Base-by-base conservation (phyloP, 345 rosid species). In the Eucalyptus urophylla region DNA sequence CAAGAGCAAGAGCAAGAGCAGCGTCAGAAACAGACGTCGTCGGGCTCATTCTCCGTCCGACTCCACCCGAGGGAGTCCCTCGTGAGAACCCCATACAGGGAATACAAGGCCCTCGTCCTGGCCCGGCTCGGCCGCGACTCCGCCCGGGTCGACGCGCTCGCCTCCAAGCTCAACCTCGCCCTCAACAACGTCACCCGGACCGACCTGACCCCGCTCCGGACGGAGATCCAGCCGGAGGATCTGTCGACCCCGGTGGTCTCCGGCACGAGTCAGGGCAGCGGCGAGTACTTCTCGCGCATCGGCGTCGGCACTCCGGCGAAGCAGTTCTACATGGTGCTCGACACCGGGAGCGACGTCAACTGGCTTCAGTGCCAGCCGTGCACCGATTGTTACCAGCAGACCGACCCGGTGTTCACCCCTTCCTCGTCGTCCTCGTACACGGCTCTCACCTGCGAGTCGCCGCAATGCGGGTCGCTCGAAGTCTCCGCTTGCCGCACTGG, bases 311-410 rank as follows among this genome's bases (percentile, higher is more conserved):
- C 86, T 69, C 99, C 99, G 86, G 92, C 97, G 6, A 95, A 91
- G 50, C 94, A 94, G 56, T 94, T 89, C 88, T 94, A 44, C 88
- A 88, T 90, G 91, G 91, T 86, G 14, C 88, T 90, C 25, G 91
- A 90, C 88, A 88, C 91, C 10, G 99, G 99, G 21, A 95, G 98
- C 86, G 99, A 97, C 92, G 49, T 97, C 17, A 97, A 89, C 81
- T 97, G 99, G 99, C 92, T 97, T 86, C 99, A 97, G 90, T 97
- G 98, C 89, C 53, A 93, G 87, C 98, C 99, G 24, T 97, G 99
- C 86, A 2, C 91, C 56, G 97, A 96, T 9, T 97, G 99, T 81
- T 97, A 97, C 91, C 96, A 92, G 87, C 99, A 97, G 93, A 19
- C 98, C 89, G 99, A 97, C 92, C 98, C 99, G 22, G 58, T 96